A percentile compares a stretch with the other conserved stretches of the same genome.
These are phyloP conservation scores for Didymella pinodella DNA, from an alignment of 2,329 filamentous ascomycete species.

Conservation along the genomic window DNA sequence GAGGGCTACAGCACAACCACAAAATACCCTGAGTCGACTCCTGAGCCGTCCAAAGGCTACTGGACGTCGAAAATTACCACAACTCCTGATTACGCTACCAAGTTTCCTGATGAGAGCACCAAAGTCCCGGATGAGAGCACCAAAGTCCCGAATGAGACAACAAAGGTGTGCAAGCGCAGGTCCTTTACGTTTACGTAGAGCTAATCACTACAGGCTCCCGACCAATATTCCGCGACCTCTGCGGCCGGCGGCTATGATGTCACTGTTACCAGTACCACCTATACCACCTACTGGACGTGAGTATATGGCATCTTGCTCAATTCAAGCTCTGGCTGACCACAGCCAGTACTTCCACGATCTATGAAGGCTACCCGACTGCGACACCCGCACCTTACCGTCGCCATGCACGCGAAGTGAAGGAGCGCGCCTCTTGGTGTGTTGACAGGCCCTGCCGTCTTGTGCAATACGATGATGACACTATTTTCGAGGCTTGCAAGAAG, in stretches of 20 bases:
- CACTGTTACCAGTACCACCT: slow-evolving; percentile 18
- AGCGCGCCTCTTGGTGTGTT: slow-evolving; percentile 19
- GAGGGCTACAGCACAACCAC: slow-evolving; percentile 14
- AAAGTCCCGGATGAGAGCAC: slow-evolving; percentile 1
- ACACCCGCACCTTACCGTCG: slow-evolving; percentile 14
- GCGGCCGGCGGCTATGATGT: slow-evolving; percentile 2
- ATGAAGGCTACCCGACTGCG: slow-evolving; percentile 7
- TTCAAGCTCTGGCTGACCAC: neutral
- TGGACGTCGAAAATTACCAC: neutral
- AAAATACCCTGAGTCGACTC: slow-evolving; percentile 11
- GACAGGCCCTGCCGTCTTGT: slow-evolving; percentile 28
- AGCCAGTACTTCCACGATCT: slow-evolving; percentile 10
- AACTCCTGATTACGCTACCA: neutral
- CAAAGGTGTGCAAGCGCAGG: neutral
- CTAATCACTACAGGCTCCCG: slow-evolving; percentile 6
- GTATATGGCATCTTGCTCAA: neutral
- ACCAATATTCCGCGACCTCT: neutral
- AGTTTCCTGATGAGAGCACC: slow-evolving; percentile 6
- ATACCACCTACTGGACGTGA: slow-evolving; percentile 16
- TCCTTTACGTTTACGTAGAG: neutral
- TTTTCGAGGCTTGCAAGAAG: slow-evolving; percentile 23
- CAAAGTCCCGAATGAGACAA: neutral
- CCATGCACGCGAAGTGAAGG: neutral
- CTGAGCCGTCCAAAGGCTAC: neutral
- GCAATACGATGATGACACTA: slow-evolving; percentile 17